A percentile compares a stretch with the other conserved stretches of the same genome.
phyloP scores from a whole-genome alignment of 805 yeast genomes.

The Pichia scutulata region DNA sequence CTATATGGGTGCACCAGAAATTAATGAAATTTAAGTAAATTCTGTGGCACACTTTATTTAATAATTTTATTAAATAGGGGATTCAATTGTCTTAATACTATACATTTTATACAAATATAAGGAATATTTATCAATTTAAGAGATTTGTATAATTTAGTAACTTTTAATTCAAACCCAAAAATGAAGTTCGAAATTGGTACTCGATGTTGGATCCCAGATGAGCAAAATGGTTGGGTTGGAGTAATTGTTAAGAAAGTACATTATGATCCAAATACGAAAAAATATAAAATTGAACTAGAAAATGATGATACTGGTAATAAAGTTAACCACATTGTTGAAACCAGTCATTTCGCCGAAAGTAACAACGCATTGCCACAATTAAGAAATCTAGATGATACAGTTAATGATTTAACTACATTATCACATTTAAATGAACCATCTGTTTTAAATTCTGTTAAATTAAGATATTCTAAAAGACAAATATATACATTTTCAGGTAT shows the following conservation, averaged over 20 bases:
- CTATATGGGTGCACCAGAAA: background rate
- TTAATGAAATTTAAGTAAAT: background rate
- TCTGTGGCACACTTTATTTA: background rate
- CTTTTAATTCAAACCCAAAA: background rate
- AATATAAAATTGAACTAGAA: conserved; percentile 43
- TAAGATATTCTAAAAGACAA: conserved; percentile 78
- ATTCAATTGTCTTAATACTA: background rate
- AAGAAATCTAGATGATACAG: conserved; percentile 87
- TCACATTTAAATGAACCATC: conserved; percentile 96
- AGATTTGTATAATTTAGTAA: background rate
- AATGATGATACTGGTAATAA: conserved; percentile 40
- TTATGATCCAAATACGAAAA: conserved; percentile 23
- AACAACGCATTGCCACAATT: conserved; percentile 63
- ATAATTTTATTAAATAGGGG: background rate
- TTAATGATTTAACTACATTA: conserved; percentile 89
- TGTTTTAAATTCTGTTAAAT: conserved; percentile 87
- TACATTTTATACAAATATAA: background rate
- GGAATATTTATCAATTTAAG: background rate
- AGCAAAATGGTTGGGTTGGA: conserved; percentile 65
- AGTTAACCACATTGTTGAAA: conserved; percentile 35
- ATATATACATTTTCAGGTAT: conserved; percentile 96
- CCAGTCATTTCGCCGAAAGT: conserved; percentile 41
- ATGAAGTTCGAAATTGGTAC: conserved; percentile 9
- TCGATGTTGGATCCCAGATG: conserved; percentile 79
- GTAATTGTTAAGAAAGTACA: conserved; percentile 44